Percentiles rank a stretch among this genome's conserved stretches.
Conservation (phyloP, 768 basidiomycete genomes). For the Podaxis sp. region DNA sequence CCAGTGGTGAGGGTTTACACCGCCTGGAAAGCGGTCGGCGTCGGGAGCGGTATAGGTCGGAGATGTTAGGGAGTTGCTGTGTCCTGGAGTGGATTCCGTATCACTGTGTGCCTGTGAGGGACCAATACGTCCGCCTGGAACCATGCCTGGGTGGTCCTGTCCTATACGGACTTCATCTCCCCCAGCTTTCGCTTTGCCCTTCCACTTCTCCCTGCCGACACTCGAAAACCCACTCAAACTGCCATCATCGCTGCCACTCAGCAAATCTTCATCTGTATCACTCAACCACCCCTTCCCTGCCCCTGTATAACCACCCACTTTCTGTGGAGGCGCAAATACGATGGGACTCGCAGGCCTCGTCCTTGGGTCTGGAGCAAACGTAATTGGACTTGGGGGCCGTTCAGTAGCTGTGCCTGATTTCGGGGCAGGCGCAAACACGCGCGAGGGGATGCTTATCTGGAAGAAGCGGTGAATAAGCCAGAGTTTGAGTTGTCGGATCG, state of each 20-base stretch:
- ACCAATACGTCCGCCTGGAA: conserved; percentile 7
- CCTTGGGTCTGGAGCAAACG: conserved; percentile 54
- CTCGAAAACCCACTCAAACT: conserved; percentile 2
- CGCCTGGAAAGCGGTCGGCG: conserved; percentile 14
- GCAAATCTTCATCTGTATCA: conserved; percentile 17
- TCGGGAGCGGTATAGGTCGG: neutral
- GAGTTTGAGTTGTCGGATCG: conserved; percentile 61
- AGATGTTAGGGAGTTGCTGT: neutral
- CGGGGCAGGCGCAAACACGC: conserved; percentile 20
- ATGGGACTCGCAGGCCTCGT: conserved; percentile 43
- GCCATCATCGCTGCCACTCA: neutral
- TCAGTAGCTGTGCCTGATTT: conserved; percentile 13
- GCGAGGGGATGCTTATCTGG: conserved; percentile 32
- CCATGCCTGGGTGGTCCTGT: neutral
- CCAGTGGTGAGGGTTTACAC: conserved; percentile 27
- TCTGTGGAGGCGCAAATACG: conserved; percentile 33
- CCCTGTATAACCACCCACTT: conserved; percentile 7
- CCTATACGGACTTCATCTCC: neutral
- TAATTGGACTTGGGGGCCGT: conserved; percentile 66
- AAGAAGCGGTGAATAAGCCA: conserved; percentile 62
- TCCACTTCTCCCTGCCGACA: neutral
- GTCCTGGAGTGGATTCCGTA: neutral
- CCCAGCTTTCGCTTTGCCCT: neutral
- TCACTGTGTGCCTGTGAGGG: conserved; percentile 1
- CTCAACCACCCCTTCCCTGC: conserved; percentile 14